Base-by-base conservation (phyloP, 2,329 filamentous ascomycete genomes). In the Xylaria sp. region DNA sequence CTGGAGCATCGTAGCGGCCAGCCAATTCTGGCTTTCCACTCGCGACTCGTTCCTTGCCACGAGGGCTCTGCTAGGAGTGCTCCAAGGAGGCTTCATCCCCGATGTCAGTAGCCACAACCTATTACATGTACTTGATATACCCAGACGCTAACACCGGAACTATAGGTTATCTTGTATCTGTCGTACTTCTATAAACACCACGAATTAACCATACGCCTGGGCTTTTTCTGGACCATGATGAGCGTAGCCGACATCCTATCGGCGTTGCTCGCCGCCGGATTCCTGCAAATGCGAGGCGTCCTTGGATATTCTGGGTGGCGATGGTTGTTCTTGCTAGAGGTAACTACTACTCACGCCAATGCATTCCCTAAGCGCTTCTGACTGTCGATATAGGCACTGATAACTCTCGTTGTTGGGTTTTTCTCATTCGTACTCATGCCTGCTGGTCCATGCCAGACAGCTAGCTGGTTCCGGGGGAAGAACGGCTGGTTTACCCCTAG, bases 401-500 rank as follows among this genome's bases (percentile, higher is more conserved):
- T 63, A 37, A 60, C 56, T 4, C 41, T 60, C 4, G 18, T 59
- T 9, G 73, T 83, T 21, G 79, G 80, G 0, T 50, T 82, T 1
- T 66, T 73, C 29, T 76, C 78, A 0, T 80, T 75, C 62, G 74
- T 80, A 50, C 72, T 78, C 40, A 78, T 83, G 73, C 79, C 79
- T 1, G 69, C 71, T 0, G 73, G 72, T 0, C 69, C 70, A 0
- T 70, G 71, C 1, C 73, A 78, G 57, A 79, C 76, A 0, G 75
- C 75, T 48, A 72, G 70, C n/a, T 77, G 73, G 73, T 77, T 78
- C 57, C 70, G 76, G 4, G 72, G 70, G 0, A 77, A 77, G 21
- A 45, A 57, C 2, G 74, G 78, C 2, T 85, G 81, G 82, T 85
- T 84, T 66, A 78, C 65, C 1, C 77, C 82, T 38, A 76, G 77